Percentiles rank a stretch among this genome's conserved stretches.
phyloP scores from a whole-genome alignment of 768 basidiomycete species.

The Kwoniella bestiolae region DNA sequence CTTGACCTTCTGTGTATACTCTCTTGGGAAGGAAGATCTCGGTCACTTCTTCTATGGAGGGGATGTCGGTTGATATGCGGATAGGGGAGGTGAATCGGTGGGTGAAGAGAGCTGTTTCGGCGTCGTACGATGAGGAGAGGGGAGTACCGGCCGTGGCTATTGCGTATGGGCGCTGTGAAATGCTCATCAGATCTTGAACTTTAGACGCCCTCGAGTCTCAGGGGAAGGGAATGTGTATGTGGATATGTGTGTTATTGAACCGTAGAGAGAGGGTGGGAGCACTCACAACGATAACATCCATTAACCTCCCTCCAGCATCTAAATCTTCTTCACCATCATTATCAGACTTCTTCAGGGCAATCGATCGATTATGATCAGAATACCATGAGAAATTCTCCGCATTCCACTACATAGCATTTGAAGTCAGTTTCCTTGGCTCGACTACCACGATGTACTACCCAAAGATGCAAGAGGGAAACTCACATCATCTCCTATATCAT shows the following conservation, averaged over 20 bases:
- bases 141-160: slow-evolving; percentile 89
- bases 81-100: slow-evolving; percentile 33
- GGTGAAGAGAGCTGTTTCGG: slow-evolving; percentile 30
- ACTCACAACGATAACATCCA: slow-evolving; percentile 70
- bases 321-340: slow-evolving; percentile 59
- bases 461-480: slow-evolving; percentile 13
- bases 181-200: neutral
- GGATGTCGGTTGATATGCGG: slow-evolving; percentile 3
- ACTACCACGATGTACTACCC: neutral
- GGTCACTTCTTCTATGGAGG: slow-evolving; percentile 29
- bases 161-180: slow-evolving; percentile 73
- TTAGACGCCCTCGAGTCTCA: neutral
- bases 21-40: slow-evolving; percentile 47
- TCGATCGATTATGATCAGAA: slow-evolving; percentile 58
- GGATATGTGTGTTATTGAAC: neutral
- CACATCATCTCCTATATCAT: slow-evolving; percentile 69
- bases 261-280: neutral
- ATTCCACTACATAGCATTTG: slow-evolving; percentile 68
- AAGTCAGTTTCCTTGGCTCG: neutral
- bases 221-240: neutral
- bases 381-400: slow-evolving; percentile 98
- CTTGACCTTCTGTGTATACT: slow-evolving; percentile 28
- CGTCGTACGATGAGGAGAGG: slow-evolving; percentile 69
- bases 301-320: slow-evolving; percentile 80
- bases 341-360: slow-evolving; percentile 22